Evolutionary conservation across 2,329 filamentous ascomycete species (phyloP).

Genomic region (Neoarthrinium moseri): DNA sequence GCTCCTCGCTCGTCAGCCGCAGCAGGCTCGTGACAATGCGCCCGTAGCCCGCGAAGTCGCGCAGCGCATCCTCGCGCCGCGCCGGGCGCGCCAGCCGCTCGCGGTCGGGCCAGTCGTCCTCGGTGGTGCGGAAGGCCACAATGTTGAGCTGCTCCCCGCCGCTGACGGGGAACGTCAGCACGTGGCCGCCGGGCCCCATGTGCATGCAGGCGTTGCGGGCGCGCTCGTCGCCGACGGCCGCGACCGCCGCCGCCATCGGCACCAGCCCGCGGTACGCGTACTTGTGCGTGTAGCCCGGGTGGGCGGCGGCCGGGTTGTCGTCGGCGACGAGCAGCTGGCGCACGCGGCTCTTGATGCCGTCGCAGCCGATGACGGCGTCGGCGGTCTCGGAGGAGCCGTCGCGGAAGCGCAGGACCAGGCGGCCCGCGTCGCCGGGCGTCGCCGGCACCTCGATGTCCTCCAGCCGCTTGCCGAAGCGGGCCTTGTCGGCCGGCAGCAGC

Average conservation of each 20-base stretch:
- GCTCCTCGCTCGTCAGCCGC: constrained; percentile 2
- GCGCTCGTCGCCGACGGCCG: constrained; percentile 42
- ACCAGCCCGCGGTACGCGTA: constrained; percentile 45
- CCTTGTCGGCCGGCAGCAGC: constrained; percentile 31
- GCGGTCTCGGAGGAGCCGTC: constrained; percentile 38
- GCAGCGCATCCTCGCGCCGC: constrained; percentile 29
- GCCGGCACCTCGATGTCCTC: constrained; percentile 25
- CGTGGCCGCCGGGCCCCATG: constrained; percentile 48
- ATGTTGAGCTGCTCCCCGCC: constrained; percentile 53
- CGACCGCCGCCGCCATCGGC: constrained; percentile 50
- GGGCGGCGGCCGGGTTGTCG: constrained; percentile 23
- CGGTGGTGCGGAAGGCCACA: constrained; percentile 36
- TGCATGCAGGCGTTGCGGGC: constrained; percentile 28
- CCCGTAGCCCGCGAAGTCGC: constrained; percentile 34
- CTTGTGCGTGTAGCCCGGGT: constrained; percentile 34
- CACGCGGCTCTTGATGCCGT: constrained; percentile 62
- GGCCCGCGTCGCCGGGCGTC: constrained; percentile 15
- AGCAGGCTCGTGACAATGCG: constrained; percentile 1
- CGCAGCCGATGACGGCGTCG: constrained; percentile 54
- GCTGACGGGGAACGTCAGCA: constrained; percentile 59
- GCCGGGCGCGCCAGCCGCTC: constrained; percentile 22
- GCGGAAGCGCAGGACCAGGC: constrained; percentile 27
- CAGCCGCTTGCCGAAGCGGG: constrained; percentile 33
- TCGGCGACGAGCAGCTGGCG: constrained; percentile 49
- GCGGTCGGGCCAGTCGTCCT: constrained; percentile 26